Conservation (phyloP, 768 basidiomycete genomes). For the Myochromella boudieri region DNA sequence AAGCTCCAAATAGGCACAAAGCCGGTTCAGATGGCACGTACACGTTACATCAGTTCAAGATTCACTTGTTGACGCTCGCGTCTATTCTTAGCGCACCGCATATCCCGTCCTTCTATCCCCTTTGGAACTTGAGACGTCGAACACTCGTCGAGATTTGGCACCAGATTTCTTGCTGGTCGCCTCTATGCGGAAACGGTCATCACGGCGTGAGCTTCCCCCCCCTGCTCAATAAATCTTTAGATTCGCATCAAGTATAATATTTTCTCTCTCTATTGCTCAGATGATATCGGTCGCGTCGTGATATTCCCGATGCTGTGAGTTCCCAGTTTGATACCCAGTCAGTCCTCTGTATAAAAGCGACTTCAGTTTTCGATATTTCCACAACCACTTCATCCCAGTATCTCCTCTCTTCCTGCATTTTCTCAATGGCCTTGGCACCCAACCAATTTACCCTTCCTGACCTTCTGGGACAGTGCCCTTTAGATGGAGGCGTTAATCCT, state of each 20-base stretch:
- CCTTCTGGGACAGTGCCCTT: constrained; percentile 47
- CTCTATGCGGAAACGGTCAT: constrained; percentile 30
- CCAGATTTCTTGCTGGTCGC: constrained; percentile 20
- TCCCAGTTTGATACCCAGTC: constrained; percentile 6
- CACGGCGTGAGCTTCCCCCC: constrained; percentile 22
- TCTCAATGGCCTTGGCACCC: constrained; percentile 20
- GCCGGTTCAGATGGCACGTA: constrained; percentile 6
- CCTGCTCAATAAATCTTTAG: constrained; percentile 36
- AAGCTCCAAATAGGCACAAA: constrained; percentile 12
- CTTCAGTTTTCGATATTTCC: background rate
- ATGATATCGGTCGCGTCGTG: constrained; percentile 32
- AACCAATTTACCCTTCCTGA: constrained; percentile 55
- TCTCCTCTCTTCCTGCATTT: constrained; percentile 12
- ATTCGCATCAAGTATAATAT: constrained; percentile 26
- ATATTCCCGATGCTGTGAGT: constrained; percentile 24
- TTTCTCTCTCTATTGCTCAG: constrained; percentile 21
- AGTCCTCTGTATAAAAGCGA: constrained; percentile 7
- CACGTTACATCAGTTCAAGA: constrained; percentile 20
- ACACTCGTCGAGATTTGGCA: constrained; percentile 24
- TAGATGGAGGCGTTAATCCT: constrained; percentile 52
- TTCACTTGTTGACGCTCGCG: constrained; percentile 13
- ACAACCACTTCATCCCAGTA: constrained; percentile 11
- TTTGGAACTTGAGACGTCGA: constrained; percentile 22
- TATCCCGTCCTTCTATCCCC: constrained; percentile 21
- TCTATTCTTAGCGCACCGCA: constrained; percentile 21